phyloP scores from a whole-genome alignment of 163 green algal species.

The Prototheca wickerhamii region DNA sequence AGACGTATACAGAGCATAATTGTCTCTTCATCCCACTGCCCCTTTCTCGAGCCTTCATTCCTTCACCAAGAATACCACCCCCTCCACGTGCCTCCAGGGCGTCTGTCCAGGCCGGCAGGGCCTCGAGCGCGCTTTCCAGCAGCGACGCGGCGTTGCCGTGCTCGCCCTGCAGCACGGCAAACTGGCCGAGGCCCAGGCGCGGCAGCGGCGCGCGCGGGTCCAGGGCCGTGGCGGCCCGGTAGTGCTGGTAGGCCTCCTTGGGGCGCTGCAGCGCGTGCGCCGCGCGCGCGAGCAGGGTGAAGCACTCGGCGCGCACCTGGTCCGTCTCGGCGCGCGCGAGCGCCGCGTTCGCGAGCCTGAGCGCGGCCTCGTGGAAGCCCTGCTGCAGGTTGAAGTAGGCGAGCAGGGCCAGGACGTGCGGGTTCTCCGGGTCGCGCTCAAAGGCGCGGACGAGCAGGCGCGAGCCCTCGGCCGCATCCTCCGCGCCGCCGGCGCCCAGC shows the following conservation, averaged over 20 bases:
- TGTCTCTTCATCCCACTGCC: too few relatives aligned
- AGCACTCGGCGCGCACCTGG: slow-evolving; percentile 26
- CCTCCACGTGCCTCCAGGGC: slow-evolving; percentile 42
- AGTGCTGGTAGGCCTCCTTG: slow-evolving; percentile 34
- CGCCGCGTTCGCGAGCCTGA: slow-evolving; percentile 36
- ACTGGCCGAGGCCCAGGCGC: slow-evolving; percentile 62
- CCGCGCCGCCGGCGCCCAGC: slow-evolving; percentile 8
- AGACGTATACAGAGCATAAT: too few relatives aligned
- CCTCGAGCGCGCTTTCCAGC: slow-evolving; percentile 57
- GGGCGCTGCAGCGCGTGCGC: slow-evolving; percentile 45
- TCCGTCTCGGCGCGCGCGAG: slow-evolving; percentile 32
- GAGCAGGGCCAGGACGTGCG: slow-evolving; percentile 61
- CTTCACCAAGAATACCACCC: too few relatives aligned
- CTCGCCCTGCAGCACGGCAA: slow-evolving; percentile 43
- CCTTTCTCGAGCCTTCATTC: too few relatives aligned
- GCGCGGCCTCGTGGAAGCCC: slow-evolving; percentile 22
- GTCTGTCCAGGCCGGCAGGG: slow-evolving; percentile 51
- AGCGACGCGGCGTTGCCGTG: slow-evolving; percentile 47
- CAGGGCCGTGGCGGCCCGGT: slow-evolving; percentile 33
- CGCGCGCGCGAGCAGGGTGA: slow-evolving; percentile 40
- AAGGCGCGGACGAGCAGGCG: slow-evolving; percentile 63
- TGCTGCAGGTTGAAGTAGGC: slow-evolving; percentile 68
- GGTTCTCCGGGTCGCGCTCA: slow-evolving; percentile 51
- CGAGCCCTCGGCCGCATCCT: slow-evolving; percentile 53
- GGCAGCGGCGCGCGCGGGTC: slow-evolving; percentile 30